Evolutionary conservation across 208 protist genomes (phyloP), one percentile per base, ranked within the genome.

Genomic region (Leishmania martiniquensis): DNA sequence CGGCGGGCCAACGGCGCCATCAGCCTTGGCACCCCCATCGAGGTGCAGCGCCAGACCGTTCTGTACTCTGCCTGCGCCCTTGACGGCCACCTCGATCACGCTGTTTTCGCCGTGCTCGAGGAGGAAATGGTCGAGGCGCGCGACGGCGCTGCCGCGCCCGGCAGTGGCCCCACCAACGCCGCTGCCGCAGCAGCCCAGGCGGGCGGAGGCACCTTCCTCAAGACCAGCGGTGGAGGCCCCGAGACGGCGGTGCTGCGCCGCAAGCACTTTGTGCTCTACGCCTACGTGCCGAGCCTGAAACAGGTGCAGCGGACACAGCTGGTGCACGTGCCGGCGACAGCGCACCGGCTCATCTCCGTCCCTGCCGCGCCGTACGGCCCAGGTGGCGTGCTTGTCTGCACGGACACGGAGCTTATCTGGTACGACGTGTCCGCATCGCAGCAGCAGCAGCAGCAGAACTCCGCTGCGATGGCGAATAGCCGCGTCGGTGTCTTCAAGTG

Each of bases 231-330:
- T 32, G 10, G 37, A 15, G 34, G 70, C 34, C 49, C 52, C 20
- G 34, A 29, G 47, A 32, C 60, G 20, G n/a, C 32, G 2, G 51
- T 67, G 2, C 37, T 52, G 29, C 76, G 67, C 22, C 80, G 86
- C 49, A 98, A 99, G 78, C 71, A 87, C 39, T 87, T 99, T 7
- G 92, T 97, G 3, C 99, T 98, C 66, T 99, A 99, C 85, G 98
- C 99, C 80, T 97, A 99, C 67, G 98, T 99, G 77, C 85, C 99
- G 37, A 98, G 98, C 59, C 89, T 99, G 17, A 99, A 99, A 76
- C 98, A 99, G 86, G 99, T 99, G 4, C 96, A 99, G 55, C 95
- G 99, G 57, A 99, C 99, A 69, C 96, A 95, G 85, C 89, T 91
- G 44, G 90, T 99, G 34, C 81, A 93, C 49, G 86, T 99, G 10